A percentile compares a stretch with the other conserved stretches of the same genome.
These are phyloP conservation scores for Lyophyllum semitale DNA, from an alignment of 768 basidiomycete species.

Conservation along the genomic window DNA sequence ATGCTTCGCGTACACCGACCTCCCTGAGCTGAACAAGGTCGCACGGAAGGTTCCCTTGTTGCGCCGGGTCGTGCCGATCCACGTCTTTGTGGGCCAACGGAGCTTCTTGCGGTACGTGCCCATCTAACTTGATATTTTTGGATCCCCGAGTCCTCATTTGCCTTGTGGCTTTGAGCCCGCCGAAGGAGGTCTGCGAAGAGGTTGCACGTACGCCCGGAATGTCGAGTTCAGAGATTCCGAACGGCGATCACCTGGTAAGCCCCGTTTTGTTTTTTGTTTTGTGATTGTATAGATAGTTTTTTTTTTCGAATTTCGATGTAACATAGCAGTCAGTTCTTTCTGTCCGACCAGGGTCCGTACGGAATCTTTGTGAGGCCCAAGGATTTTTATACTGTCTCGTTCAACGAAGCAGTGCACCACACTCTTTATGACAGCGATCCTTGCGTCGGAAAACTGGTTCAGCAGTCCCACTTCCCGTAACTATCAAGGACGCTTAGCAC, in stretches of 20 bases:
- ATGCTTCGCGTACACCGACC: conserved; percentile 1
- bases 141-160: background rate
- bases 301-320: background rate
- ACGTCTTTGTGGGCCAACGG: background rate
- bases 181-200: background rate
- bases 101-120: background rate
- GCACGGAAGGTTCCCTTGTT: background rate
- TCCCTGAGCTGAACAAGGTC: conserved; percentile 2
- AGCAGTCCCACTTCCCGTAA: too few relatives aligned
- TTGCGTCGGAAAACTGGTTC: too few relatives aligned
- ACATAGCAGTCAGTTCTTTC: background rate
- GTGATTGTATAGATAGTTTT: background rate
- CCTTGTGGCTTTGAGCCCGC: background rate
- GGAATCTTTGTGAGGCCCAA: too few relatives aligned
- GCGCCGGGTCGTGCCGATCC: background rate
- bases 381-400: too few relatives aligned
- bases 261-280: background rate
- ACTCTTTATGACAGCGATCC: too few relatives aligned
- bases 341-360: too few relatives aligned
- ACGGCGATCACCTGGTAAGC: background rate
- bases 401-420: too few relatives aligned
- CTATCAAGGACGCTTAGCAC: too few relatives aligned
- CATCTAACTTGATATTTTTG: too few relatives aligned
- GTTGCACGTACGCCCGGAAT: background rate
- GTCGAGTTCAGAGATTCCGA: background rate